phyloP scores from a whole-genome alignment of 192 early-diverging fungal genomes.

The Spizellomyces punctatus region DNA sequence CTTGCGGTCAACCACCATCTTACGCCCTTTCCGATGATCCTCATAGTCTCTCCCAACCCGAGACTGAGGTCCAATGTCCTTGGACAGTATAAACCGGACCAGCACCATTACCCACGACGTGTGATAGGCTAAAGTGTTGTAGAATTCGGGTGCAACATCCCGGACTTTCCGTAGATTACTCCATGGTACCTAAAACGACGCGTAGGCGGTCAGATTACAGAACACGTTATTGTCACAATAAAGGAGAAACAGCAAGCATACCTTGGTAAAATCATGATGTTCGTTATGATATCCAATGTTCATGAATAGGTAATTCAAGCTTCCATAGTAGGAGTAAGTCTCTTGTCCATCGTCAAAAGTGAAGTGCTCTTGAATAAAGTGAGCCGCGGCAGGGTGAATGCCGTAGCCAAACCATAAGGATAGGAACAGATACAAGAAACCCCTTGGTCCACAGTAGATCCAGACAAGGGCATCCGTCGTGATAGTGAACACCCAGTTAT shows the following conservation, averaged over 20 bases:
- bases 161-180: slow-evolving; percentile 79
- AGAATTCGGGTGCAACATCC: slow-evolving; percentile 85
- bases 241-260: background rate
- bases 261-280: slow-evolving; percentile 93
- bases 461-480: slow-evolving; percentile 34
- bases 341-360: slow-evolving; percentile 92
- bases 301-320: slow-evolving; percentile 81
- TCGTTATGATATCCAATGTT: slow-evolving; percentile 99
- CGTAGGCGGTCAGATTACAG: background rate
- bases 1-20: slow-evolving; percentile 51
- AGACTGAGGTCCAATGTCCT: slow-evolving; percentile 78
- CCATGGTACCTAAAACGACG: slow-evolving; percentile 72
- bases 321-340: slow-evolving; percentile 97
- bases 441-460: slow-evolving; percentile 43
- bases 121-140: slow-evolving; percentile 80
- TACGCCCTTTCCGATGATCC: slow-evolving; percentile 74
- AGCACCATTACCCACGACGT: slow-evolving; percentile 87
- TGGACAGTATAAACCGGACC: slow-evolving; percentile 75
- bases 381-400: slow-evolving; percentile 90
- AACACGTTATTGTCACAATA: too few species aligned
- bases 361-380: slow-evolving; percentile 98
- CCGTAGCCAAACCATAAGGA: slow-evolving; percentile 72
- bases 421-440: slow-evolving; percentile 46
- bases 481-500: slow-evolving; percentile 46
- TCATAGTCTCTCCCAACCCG: slow-evolving; percentile 73